Conservation (phyloP, 805 yeast species). For the Tetrapisispora fleetii region DNA sequence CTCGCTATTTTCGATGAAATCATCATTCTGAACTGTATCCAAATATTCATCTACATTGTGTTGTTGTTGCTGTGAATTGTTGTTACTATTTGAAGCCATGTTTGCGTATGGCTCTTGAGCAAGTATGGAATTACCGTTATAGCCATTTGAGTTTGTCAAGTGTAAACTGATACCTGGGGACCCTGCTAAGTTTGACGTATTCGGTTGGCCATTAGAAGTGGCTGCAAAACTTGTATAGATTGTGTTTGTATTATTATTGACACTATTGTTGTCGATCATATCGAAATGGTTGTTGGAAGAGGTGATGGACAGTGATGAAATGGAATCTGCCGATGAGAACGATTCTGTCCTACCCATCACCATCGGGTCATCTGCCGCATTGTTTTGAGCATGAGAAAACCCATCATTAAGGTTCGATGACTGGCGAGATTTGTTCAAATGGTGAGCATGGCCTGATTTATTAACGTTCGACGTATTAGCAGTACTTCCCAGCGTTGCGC, state of each 20-base stretch:
- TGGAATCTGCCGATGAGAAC: constrained; percentile 3
- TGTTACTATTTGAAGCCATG: background rate
- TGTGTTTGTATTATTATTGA: background rate
- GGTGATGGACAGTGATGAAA: constrained; percentile 2
- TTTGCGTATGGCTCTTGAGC: background rate
- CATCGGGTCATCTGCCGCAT: constrained; percentile 1
- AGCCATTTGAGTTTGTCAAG: constrained; percentile 1
- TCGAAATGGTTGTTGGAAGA: constrained; percentile 3
- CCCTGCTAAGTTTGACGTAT: background rate
- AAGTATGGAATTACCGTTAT: background rate
- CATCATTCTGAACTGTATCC: background rate
- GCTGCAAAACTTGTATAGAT: background rate
- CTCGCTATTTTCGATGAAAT: background rate
- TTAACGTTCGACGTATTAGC: constrained; percentile 3
- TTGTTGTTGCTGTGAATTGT: background rate
- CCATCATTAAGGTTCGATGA: constrained; percentile 2
- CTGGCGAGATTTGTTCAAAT: constrained; percentile 3
- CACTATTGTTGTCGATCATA: background rate
- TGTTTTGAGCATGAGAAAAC: background rate
- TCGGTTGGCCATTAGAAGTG: background rate
- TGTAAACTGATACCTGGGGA: constrained; percentile 1
- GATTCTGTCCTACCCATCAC: constrained; percentile 3
- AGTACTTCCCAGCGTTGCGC: constrained; percentile 6
- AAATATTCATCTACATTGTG: constrained; percentile 1
- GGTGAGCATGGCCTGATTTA: constrained; percentile 1